Evolutionary conservation across 768 basidiomycete genomes (phyloP).

Genomic region (Kwoniella europaea): DNA sequence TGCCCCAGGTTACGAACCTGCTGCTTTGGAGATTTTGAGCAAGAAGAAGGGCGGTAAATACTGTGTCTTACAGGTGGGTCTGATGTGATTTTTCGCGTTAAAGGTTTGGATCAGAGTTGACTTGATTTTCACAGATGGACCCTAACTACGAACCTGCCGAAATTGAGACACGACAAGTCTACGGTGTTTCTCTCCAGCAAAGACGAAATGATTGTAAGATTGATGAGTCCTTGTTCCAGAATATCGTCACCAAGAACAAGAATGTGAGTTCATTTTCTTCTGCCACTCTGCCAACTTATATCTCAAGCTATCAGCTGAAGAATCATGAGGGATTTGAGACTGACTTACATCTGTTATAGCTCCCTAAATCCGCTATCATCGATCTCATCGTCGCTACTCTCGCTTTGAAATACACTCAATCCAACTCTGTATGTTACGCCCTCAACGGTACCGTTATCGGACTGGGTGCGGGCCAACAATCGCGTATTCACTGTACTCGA

Average conservation of each 20-base stretch:
- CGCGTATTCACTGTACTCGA: conserved; percentile 98
- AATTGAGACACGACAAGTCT: conserved; percentile 92
- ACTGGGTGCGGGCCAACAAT: conserved; percentile 96
- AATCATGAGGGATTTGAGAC: neutral
- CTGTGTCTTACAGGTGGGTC: conserved; percentile 84
- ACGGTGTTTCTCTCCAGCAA: conserved; percentile 87
- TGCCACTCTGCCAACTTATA: neutral
- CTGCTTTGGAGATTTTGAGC: conserved; percentile 84
- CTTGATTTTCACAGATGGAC: conserved; percentile 70
- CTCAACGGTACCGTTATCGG: conserved; percentile 90
- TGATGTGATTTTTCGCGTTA: neutral
- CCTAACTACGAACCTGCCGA: conserved; percentile 76
- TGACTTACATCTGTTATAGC: conserved; percentile 60
- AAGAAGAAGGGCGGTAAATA: conserved; percentile 99
- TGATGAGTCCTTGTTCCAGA: conserved; percentile 75
- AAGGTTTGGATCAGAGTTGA: neutral
- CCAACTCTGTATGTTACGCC: conserved; percentile 96
- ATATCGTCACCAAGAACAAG: conserved; percentile 87
- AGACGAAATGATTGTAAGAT: conserved; percentile 88
- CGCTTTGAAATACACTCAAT: conserved; percentile 97
- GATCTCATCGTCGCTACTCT: conserved; percentile 96
- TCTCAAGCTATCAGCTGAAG: neutral
- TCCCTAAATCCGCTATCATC: conserved; percentile 75
- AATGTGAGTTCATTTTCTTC: conserved; percentile 63
- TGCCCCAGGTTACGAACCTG: conserved; percentile 85